These are phyloP conservation scores for Saccharomycopsis oosterbeekiorum DNA, from an alignment of 805 yeast genomes.

Conservation along the genomic window DNA sequence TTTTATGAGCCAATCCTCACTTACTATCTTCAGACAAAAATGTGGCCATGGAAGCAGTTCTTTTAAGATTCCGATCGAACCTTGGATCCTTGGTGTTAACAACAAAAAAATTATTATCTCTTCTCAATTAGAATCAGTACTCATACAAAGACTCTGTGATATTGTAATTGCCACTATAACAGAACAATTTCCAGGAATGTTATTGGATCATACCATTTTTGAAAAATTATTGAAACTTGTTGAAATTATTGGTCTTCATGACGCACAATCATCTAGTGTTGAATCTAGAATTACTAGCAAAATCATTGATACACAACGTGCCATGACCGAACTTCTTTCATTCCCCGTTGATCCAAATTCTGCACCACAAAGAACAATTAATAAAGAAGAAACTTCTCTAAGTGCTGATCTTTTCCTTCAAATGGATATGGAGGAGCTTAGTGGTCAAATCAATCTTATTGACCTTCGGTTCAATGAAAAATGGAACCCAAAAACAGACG, in stretches of 20 bases:
- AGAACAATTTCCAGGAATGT: constrained; percentile 56
- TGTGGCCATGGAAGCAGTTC: constrained; percentile 1
- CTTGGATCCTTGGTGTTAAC: constrained; percentile 12
- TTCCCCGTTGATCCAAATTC: constrained; percentile 20
- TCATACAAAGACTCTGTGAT: constrained; percentile 40
- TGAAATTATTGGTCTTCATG: constrained; percentile 35
- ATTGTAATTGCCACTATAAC: constrained; percentile 46
- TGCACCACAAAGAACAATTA: constrained; percentile 18
- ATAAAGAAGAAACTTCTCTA: constrained; percentile 12
- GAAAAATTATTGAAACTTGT: constrained; percentile 48
- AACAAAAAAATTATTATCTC: constrained; percentile 23
- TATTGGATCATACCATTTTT: constrained; percentile 53
- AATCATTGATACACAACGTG: constrained; percentile 42
- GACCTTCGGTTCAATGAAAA: constrained; percentile 51
- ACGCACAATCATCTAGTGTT: constrained; percentile 39
- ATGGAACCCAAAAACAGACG: constrained; percentile 79
- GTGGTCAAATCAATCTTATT: constrained; percentile 55
- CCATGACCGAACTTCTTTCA: constrained; percentile 29
- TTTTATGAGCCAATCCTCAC: constrained; percentile 21
- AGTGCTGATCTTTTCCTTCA: constrained; percentile 42
- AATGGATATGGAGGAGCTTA: constrained; percentile 42
- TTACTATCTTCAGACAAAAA: constrained; percentile 5
- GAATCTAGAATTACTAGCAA: constrained; percentile 34
- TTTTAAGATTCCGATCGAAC: constrained; percentile 17
- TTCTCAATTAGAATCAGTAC: constrained; percentile 27